These are phyloP conservation scores for Saksenaea oblongispora DNA, from an alignment of 371 early-diverging fungal genomes.

Conservation along the genomic window DNA sequence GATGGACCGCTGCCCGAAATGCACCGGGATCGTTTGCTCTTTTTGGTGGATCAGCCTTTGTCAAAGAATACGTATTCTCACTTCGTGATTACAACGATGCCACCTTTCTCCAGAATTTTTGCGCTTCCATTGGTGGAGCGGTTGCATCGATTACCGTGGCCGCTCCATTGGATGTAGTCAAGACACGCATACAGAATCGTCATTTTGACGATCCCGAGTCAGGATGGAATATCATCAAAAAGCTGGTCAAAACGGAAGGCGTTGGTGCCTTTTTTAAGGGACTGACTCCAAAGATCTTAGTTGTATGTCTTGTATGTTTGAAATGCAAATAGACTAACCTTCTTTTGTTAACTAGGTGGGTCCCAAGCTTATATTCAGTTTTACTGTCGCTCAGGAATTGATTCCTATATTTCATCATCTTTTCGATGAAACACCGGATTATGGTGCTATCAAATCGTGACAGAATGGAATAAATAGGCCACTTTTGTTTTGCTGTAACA, in stretches of 20 bases:
- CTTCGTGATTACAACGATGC: constrained; percentile 90
- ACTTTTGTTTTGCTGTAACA: not conserved
- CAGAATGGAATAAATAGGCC: not conserved
- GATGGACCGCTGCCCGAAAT: constrained; percentile 98
- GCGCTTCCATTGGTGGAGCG: constrained; percentile 94
- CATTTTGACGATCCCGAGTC: constrained; percentile 87
- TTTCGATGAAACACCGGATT: constrained; percentile 16
- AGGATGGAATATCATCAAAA: constrained; percentile 82
- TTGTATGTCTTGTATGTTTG: constrained; percentile 40
- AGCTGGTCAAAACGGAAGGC: constrained; percentile 92
- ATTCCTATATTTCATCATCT: constrained; percentile 79
- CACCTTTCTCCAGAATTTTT: constrained; percentile 96
- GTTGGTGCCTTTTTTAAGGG: constrained; percentile 97
- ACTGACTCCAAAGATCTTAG: constrained; percentile 92
- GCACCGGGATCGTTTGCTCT: constrained; percentile 98
- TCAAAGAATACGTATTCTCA: constrained; percentile 90
- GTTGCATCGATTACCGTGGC: constrained; percentile 94
- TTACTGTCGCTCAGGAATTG: constrained; percentile 94
- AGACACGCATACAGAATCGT: constrained; percentile 96
- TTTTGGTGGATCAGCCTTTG: constrained; percentile 93
- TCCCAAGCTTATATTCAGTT: constrained; percentile 96
- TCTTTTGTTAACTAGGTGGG: constrained; percentile 67
- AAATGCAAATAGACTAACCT: constrained; percentile 11
- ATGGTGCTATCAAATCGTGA: not conserved
- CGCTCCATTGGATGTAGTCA: constrained; percentile 96